Percentiles rank a stretch among this genome's conserved stretches.
phyloP scores from a whole-genome alignment of 345 rosid genomes.

The Eucalyptus marginata region DNA sequence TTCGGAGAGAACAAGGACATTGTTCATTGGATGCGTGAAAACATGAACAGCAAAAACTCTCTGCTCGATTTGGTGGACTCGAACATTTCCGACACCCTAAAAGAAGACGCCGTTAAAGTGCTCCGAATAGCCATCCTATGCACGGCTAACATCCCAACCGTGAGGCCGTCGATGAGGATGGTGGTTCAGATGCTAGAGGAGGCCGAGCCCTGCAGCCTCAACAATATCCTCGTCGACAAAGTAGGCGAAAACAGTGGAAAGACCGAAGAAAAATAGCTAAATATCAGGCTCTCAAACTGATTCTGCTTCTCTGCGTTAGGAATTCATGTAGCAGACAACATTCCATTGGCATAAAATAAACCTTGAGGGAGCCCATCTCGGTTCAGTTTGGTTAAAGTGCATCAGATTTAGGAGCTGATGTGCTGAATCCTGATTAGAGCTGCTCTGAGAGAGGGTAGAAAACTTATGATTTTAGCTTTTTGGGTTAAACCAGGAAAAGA shows the following conservation, averaged over 20 bases:
- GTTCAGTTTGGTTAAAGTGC: neutral
- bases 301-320: neutral
- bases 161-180: slow-evolving; percentile 67
- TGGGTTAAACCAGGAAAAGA: neutral
- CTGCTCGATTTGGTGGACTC: slow-evolving; percentile 35
- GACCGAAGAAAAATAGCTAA: neutral
- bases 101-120: slow-evolving; percentile 45
- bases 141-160: slow-evolving; percentile 41
- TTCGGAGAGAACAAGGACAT: slow-evolving; percentile 63
- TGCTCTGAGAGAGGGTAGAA: neutral
- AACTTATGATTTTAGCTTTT: neutral
- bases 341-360: neutral
- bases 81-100: slow-evolving; percentile 17
- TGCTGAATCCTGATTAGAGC: neutral
- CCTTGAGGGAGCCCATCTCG: neutral
- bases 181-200: slow-evolving; percentile 82
- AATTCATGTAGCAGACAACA: neutral
- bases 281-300: neutral
- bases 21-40: slow-evolving; percentile 47
- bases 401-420: neutral
- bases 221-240: slow-evolving; percentile 1
- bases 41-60: slow-evolving; percentile 19
- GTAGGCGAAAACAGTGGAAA: neutral
- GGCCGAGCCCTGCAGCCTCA: slow-evolving; percentile 24
- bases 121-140: slow-evolving; percentile 55